Evolutionary conservation across 352 stramenopile genomes (phyloP).

Genomic region (Globisporangium uncinulatum): DNA sequence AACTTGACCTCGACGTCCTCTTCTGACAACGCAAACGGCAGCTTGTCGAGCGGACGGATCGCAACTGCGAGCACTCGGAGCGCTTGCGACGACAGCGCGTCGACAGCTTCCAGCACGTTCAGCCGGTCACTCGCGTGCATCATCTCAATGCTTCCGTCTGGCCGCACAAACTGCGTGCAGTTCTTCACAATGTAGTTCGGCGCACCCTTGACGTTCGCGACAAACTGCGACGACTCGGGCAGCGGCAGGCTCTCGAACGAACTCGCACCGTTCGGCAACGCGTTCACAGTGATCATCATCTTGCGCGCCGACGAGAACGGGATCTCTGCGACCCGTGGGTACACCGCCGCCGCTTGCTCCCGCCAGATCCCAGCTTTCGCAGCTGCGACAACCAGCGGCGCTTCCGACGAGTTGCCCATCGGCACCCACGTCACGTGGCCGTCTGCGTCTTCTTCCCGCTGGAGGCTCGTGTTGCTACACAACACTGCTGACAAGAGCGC

Average conservation of each 20-base stretch:
- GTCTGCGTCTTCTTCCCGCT: constrained; percentile 44
- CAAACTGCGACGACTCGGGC: constrained; percentile 28
- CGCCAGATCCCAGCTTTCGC: constrained; percentile 65
- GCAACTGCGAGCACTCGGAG: constrained; percentile 89
- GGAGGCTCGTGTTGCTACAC: constrained; percentile 73
- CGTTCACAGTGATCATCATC: constrained; percentile 89
- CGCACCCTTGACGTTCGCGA: constrained; percentile 60
- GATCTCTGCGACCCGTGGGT: constrained; percentile 83
- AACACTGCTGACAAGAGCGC: constrained; percentile 56
- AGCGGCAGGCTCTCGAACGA: constrained; percentile 35
- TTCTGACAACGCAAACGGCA: constrained; percentile 37
- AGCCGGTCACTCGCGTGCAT: constrained; percentile 38
- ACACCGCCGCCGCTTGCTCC: constrained; percentile 42
- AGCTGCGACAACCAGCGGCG: constrained; percentile 62
- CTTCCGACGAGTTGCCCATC: constrained; percentile 70
- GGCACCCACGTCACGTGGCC: constrained; percentile 43
- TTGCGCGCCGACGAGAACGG: constrained; percentile 95
- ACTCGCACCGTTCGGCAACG: constrained; percentile 26
- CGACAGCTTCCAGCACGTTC: constrained; percentile 50
- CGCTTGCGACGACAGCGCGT: constrained; percentile 65
- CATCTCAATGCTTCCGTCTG: constrained; percentile 39
- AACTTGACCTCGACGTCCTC: constrained; percentile 75
- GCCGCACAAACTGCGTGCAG: constrained; percentile 48
- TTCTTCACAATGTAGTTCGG: constrained; percentile 71
- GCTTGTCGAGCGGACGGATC: constrained; percentile 52